These are phyloP conservation scores for Liquidambar formosana DNA, from an alignment of 164 flowering plant species.

Conservation along the genomic window DNA sequence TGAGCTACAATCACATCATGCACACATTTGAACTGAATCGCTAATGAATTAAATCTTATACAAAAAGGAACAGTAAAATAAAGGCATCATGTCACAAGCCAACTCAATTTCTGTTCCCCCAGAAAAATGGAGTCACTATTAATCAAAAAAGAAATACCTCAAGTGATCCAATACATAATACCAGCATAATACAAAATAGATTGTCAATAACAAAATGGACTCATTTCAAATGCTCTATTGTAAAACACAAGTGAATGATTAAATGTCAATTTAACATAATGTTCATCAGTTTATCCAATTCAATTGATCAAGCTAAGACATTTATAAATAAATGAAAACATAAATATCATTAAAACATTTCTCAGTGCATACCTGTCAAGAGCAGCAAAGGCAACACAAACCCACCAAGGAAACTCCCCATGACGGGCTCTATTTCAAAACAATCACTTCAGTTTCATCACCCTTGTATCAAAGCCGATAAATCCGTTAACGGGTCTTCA, in stretches of 20 bases:
- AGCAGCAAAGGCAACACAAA: conserved; percentile 70
- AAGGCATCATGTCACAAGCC: too few relatives aligned
- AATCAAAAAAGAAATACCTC: background rate
- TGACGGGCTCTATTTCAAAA: conserved; percentile 20
- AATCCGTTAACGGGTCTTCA: conserved; percentile 20
- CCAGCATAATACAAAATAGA: too few relatives aligned
- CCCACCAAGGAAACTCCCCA: conserved; percentile 58
- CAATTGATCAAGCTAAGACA: background rate
- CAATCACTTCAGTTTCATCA: conserved; percentile 8
- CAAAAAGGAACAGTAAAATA: too few relatives aligned
- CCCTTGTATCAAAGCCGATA: background rate
- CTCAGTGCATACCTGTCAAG: conserved; percentile 41
- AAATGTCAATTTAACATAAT: background rate
- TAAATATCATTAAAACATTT: too few relatives aligned
- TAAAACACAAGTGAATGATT: too few relatives aligned
- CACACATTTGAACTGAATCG: too few relatives aligned
- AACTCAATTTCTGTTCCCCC: background rate
- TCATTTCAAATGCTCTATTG: too few relatives aligned
- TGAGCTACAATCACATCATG: too few relatives aligned
- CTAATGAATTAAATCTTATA: too few relatives aligned
- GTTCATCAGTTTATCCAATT: background rate
- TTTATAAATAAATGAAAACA: background rate
- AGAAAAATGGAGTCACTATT: background rate
- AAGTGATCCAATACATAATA: too few relatives aligned
- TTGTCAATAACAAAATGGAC: too few relatives aligned